phyloP scores from a whole-genome alignment of 768 basidiomycete species.

The Russula ochroleuca region DNA sequence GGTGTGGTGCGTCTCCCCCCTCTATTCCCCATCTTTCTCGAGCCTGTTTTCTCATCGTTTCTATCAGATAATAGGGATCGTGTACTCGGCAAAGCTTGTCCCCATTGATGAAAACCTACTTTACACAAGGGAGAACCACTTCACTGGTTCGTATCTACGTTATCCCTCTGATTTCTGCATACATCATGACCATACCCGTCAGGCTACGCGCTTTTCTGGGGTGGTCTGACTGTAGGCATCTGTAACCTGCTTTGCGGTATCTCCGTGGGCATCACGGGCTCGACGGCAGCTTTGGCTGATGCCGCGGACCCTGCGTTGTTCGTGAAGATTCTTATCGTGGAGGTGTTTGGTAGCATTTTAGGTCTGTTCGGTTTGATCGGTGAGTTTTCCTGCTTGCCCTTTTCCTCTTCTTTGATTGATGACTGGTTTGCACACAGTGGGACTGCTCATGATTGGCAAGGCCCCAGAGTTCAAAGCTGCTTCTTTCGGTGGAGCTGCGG shows the following conservation, averaged over 20 bases:
- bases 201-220: constrained; percentile 97
- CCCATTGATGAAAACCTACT: constrained; percentile 57
- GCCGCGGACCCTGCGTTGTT: constrained; percentile 93
- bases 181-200: constrained; percentile 1
- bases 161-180: constrained; percentile 1
- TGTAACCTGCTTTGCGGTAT: constrained; percentile 96
- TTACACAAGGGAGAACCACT: constrained; percentile 87
- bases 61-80: constrained; percentile 88
- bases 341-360: constrained; percentile 88
- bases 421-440: constrained; percentile 46
- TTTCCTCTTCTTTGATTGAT: constrained; percentile 1
- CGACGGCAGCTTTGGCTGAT: constrained; percentile 91
- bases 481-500: constrained; percentile 11
- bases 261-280: constrained; percentile 91
- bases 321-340: constrained; percentile 95
- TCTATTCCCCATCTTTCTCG: background rate
- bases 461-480: constrained; percentile 56
- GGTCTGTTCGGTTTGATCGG: constrained; percentile 92
- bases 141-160: constrained; percentile 58
- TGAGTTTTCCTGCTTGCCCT: constrained; percentile 38
- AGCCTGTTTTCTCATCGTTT: background rate
- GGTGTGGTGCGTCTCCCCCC: constrained; percentile 61
- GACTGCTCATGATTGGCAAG: constrained; percentile 69
- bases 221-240: constrained; percentile 86
- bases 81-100: constrained; percentile 81